Evolutionary conservation across 106 monocot genomes (phyloP), one percentile per base, ranked within the genome.

Genomic region (Dendrobium huoshanense): DNA sequence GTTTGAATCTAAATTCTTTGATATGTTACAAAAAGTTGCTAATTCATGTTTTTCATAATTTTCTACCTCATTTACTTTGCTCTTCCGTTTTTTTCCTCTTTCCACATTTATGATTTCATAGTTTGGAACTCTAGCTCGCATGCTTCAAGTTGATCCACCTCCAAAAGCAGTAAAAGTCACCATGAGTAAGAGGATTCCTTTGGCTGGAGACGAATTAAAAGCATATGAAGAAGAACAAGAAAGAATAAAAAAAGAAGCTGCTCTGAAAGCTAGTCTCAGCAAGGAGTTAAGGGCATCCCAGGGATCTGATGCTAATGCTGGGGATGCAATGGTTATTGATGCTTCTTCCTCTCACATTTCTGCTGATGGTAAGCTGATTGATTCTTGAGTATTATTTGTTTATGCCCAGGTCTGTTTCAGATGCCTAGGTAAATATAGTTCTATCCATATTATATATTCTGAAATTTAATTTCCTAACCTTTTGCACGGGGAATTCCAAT

Each of bases 131-230:
- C 86, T 98, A 44, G 95, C 98, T 70, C 94, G 98, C 55, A 98
- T 98, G 98, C 95, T 98, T 84, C 95, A 98, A 90, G 98, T 90
- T 65, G 98, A 98, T 82, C 98, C 98, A 65, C 98, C 98, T 22
- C 98, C 98, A 15, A 98, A 98, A 88, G 98, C 95, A 81, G 98
- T 98, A 47, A 98, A 98, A 67, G 98, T 98, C 81, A 93, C 83
- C 22, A 81, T 95, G 86, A 89, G 95, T 78, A 93, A 93, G 79
- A 92, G 98, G 78, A 82, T 98, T 83, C 98, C 95, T 65, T 89
- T 98, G 55, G 92, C 81, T 75, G 98, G 98, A 20, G 98, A 98
- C 67, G 98, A 95, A 79, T 81, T 98, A 76, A 95, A 91, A 86
- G 92, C 92, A 37, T 98, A 92, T 73, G 98, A 98, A 83, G 98